phyloP scores from a whole-genome alignment of 768 basidiomycete genomes.

The Tylopilus sp. region DNA sequence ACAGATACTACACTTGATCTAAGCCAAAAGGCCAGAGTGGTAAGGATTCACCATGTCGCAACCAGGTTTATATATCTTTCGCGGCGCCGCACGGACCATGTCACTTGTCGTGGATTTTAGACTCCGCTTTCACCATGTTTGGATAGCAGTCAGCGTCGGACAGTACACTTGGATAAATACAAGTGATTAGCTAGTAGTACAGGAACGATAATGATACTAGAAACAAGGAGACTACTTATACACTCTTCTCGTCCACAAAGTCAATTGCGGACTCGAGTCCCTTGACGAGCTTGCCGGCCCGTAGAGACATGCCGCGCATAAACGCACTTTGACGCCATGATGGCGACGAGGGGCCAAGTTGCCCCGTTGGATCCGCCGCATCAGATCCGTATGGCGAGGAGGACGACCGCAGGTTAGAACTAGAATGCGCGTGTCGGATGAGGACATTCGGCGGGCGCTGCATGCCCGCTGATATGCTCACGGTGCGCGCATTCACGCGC shows the following conservation, averaged over 20 bases:
- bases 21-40: slow-evolving; percentile 58
- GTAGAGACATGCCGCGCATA: slow-evolving; percentile 32
- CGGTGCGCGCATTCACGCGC: not conserved
- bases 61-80: slow-evolving; percentile 10
- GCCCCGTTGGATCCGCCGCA: not conserved
- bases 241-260: slow-evolving; percentile 34
- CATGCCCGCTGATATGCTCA: not conserved
- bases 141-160: not conserved
- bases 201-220: not conserved
- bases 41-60: not conserved
- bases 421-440: slow-evolving; percentile 25
- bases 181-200: not conserved
- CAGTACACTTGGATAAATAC: not conserved
- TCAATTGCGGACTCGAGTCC: slow-evolving; percentile 40
- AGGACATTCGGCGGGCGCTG: not conserved
- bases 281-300: slow-evolving; percentile 35
- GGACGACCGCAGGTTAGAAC: slow-evolving; percentile 23
- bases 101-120: not conserved
- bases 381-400: slow-evolving; percentile 15
- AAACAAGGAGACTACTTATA: not conserved
- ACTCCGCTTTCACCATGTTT: not conserved
- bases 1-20: slow-evolving; percentile 77
- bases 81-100: slow-evolving; percentile 16
- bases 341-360: slow-evolving; percentile 11
- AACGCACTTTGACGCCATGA: slow-evolving; percentile 29